Base-by-base conservation (phyloP, 2,329 filamentous ascomycete species). In the Bipolaris cookei region DNA sequence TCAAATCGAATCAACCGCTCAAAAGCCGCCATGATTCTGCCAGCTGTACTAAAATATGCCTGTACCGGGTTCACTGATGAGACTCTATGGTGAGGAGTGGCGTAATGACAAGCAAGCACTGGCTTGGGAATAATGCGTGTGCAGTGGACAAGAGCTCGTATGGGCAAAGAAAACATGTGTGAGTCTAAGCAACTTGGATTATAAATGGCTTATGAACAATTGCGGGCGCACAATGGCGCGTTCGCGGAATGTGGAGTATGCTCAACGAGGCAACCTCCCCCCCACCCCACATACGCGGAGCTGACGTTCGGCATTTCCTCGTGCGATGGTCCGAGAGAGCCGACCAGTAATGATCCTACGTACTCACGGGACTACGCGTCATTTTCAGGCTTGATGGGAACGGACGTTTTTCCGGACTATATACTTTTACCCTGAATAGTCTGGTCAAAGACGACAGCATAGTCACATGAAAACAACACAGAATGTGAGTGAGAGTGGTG, bases 1-100 rank as follows among this genome's bases (percentile, higher is more conserved):
- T 69, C 55, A 49, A 77, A 77, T 1, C 74, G 63, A 16, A 77
- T 72, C 41, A 77, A 55, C 21, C 73, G 63, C 42, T 75, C 68
- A 50, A 76, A 76, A 7, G 64, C 41, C 23, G 66, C 56, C 68
- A 68, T 69, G 13, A 37, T 55, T 54, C n/a, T 46, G 48, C 25
- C 38, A 3, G 44, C 57, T 53, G 44, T 50, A 49, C 20, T 52
- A 30, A 51, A 56, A 16, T 21, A 43, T 8, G 20, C 11, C 21
- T 34, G 7, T 13, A 11, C 18, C 6, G 34, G 21, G 5, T 11
- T 32, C 23, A 5, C 14, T 3, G 5, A 42, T 3, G 41, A 28
- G 41, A 25, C 41, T 21, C 39, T 42, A 14, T 18, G 34, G 3
- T 5, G 18, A 45, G 23, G 16, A 16, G 28, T 13, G 5, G 10